Evolutionary conservation across 2,329 filamentous ascomycete genomes (phyloP).

Genomic region (Fusarium citri): DNA sequence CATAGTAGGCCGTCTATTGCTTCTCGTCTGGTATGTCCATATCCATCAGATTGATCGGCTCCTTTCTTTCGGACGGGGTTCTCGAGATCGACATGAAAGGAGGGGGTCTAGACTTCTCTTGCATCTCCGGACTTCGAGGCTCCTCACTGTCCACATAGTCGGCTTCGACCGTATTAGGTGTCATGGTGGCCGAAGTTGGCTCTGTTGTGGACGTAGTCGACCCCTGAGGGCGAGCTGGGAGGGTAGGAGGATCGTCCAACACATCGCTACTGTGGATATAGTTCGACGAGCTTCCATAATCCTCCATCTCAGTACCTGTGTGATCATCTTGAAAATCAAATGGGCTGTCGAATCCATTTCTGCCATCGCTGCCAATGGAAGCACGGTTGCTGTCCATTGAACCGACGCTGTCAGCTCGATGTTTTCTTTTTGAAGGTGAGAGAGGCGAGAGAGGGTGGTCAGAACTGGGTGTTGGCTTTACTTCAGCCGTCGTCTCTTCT

Average conservation of each 20-base stretch:
- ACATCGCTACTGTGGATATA: slow-evolving; percentile 30
- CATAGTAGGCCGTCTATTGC: neutral
- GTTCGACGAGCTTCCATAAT: slow-evolving; percentile 18
- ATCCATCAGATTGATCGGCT: slow-evolving; percentile 49
- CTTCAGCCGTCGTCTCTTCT: slow-evolving; percentile 48
- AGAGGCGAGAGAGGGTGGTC: slow-evolving; percentile 49
- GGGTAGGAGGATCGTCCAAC: slow-evolving; percentile 22
- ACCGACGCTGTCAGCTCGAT: slow-evolving; percentile 58
- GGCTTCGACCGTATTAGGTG: slow-evolving; percentile 41
- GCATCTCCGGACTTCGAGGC: slow-evolving; percentile 58
- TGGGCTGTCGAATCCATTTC: slow-evolving; percentile 47
- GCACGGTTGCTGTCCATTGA: slow-evolving; percentile 61
- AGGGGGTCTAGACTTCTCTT: slow-evolving; percentile 52
- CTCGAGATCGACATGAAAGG: slow-evolving; percentile 42
- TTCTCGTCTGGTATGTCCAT: slow-evolving; percentile 52
- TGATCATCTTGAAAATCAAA: slow-evolving; percentile 46
- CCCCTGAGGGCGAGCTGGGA: slow-evolving; percentile 22
- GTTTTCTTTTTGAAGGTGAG: slow-evolving; percentile 60
- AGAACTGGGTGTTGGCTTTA: slow-evolving; percentile 39
- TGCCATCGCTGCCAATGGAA: slow-evolving; percentile 57
- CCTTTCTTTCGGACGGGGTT: slow-evolving; percentile 39
- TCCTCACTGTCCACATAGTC: slow-evolving; percentile 39
- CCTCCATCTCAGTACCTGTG: slow-evolving; percentile 44
- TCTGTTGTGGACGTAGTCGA: slow-evolving; percentile 29
- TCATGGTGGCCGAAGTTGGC: slow-evolving; percentile 44